A percentile compares a stretch with the other conserved stretches of the same genome.
Evolutionary conservation across 129 eudicot genomes (phyloP).

Genomic region (Flaveria robusta): DNA sequence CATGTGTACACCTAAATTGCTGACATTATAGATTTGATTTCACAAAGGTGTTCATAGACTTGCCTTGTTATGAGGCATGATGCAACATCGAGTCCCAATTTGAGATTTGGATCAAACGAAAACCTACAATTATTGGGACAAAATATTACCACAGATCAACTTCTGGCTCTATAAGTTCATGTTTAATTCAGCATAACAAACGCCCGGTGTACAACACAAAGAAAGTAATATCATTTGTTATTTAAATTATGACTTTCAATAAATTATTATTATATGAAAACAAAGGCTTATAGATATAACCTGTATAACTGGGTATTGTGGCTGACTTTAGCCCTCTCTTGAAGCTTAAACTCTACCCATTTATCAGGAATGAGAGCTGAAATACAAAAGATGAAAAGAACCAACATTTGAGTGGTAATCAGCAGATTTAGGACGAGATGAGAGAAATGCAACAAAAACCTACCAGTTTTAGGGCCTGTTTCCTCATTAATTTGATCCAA

Average conservation of each 20-base stretch:
- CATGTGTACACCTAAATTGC: not conserved
- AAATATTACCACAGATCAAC: constrained; percentile 26
- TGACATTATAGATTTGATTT: not conserved
- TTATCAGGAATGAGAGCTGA: constrained; percentile 86
- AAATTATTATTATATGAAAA: not conserved
- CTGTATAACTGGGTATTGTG: constrained; percentile 91
- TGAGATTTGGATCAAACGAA: constrained; percentile 81
- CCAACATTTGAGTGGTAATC: constrained; percentile 4
- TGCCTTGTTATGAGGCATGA: constrained; percentile 94
- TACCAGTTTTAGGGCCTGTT: constrained; percentile 57
- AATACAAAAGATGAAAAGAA: constrained; percentile 40
- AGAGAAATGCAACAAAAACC: constrained; percentile 25
- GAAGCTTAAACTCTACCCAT: constrained; percentile 89
- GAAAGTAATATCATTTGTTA: constrained; percentile 15
- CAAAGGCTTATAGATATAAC: constrained; percentile 41
- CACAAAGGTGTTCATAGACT: constrained; percentile 7
- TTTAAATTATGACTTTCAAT: too few species aligned
- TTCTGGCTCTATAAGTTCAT: constrained; percentile 5
- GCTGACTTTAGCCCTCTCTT: constrained; percentile 89
- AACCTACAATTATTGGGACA: constrained; percentile 59
- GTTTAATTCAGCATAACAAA: not conserved
- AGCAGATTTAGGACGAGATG: constrained; percentile 12
- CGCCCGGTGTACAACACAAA: constrained; percentile 1
- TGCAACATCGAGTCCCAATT: constrained; percentile 91
- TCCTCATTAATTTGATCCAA: constrained; percentile 67